Evolutionary conservation across 1,284 basidiomycete genomes (phyloP).

Genomic region (Cryptococcus sp.): DNA sequence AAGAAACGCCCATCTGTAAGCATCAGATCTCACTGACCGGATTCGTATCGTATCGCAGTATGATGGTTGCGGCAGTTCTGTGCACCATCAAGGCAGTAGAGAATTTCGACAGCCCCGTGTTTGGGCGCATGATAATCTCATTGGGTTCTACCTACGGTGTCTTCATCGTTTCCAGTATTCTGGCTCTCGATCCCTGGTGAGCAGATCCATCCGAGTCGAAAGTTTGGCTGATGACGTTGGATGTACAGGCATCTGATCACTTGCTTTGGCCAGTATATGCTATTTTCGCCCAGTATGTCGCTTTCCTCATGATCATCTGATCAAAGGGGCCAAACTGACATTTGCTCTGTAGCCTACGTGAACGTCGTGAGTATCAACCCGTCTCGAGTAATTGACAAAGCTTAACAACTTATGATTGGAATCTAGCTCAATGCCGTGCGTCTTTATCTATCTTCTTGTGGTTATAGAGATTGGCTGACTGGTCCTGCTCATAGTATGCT

Average conservation of each 20-base stretch:
- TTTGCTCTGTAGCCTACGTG: conserved; percentile 37
- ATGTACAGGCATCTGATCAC: conserved; percentile 69
- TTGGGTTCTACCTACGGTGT: conserved; percentile 84
- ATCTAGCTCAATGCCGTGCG: conserved; percentile 43
- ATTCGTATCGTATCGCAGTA: conserved; percentile 17
- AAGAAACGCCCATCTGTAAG: conserved; percentile 6
- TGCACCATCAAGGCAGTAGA: conserved; percentile 71
- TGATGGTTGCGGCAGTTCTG: conserved; percentile 66
- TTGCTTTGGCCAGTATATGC: conserved; percentile 83
- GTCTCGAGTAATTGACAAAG: not conserved
- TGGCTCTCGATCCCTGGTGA: conserved; percentile 84
- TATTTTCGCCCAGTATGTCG: conserved; percentile 60
- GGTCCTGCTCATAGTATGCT: conserved; percentile 33
- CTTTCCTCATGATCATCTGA: not conserved
- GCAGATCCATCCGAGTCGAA: conserved; percentile 52
- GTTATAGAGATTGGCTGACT: no score
- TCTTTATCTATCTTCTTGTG: not conserved
- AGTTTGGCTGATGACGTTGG: not conserved
- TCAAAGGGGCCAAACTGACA: no score
- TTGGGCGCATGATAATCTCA: conserved; percentile 76
- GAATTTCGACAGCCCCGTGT: conserved; percentile 64
- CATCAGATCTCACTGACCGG: not conserved
- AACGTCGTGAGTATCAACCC: conserved; percentile 38
- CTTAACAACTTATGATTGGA: not conserved
- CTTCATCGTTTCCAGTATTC: conserved; percentile 73